Base-by-base conservation (phyloP, 1,284 basidiomycete species). In the Ustilago hordei region DNA sequence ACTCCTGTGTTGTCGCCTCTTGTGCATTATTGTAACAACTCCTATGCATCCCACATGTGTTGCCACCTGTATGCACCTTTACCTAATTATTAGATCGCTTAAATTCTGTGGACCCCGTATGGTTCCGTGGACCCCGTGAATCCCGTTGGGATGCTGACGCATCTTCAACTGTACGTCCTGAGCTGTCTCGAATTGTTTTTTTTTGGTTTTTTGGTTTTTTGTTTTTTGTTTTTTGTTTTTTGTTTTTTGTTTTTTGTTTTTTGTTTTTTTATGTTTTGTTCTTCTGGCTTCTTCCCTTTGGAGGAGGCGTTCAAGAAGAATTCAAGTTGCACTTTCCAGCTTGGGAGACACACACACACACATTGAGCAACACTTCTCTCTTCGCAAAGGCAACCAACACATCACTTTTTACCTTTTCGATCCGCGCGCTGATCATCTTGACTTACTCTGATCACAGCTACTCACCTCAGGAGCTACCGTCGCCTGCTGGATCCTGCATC, bases 211-310 rank as follows among this genome's bases (percentile, higher is more conserved):
- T n/a, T n/a, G n/a, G 19, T 19, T 19, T 19, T 19, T 19, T 19
- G 19, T 19, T 19, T 19, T 19, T 19, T n/a, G n/a, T 34, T 36
- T 54, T 19, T 19, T 19, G 19, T 19, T 19, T 19, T 19, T 19
- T 19, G 19, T 19, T 19, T 19, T 19, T 19, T 19, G 19, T 19
- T 19, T 19, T 19, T 19, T 19, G 19, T 19, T 19, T 19, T 19
- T 19, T n/a, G n/a, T 34, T 36, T 54, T 34, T 39, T n/a, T 2
- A 2, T 57, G 17, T 48, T 66, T 68, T 73, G 70, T 73, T 73
- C 70, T 68, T 73, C 70, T 68, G 48, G 48, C 70, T 73, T 73
- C 70, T 73, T 53, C 56, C 64, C 39, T 41, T 19, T 39, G 36
- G 41, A 11, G 55, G 68, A 60, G 53, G 58, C 64, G 64, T 59